Conservation (phyloP, 345 rosid species). For the Rhizophora apiculata region DNA sequence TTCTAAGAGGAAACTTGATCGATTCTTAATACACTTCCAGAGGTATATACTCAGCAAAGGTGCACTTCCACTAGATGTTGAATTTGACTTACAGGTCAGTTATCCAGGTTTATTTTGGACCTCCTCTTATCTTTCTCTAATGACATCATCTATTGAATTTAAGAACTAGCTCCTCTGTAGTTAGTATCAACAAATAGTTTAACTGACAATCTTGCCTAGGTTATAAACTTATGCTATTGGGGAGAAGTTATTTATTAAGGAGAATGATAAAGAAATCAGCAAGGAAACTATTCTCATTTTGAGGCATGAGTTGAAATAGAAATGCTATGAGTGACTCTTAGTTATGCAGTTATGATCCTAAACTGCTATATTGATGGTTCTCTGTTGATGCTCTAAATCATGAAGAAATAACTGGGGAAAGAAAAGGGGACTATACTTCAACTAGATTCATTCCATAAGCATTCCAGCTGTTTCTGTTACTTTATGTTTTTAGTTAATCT, state of each 20-base stretch:
- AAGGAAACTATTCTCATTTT: too few species aligned
- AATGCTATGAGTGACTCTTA: too few species aligned
- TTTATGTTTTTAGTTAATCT: neutral
- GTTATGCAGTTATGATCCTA: too few species aligned
- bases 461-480: neutral
- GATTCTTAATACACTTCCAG: slow-evolving; percentile 90
- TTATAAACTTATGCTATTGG: neutral
- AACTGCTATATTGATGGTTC: too few species aligned
- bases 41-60: slow-evolving; percentile 89
- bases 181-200: neutral
- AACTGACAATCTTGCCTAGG: too few species aligned
- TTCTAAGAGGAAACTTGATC: slow-evolving; percentile 93
- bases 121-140: neutral
- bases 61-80: slow-evolving; percentile 75
- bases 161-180: neutral
- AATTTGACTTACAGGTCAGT: slow-evolving; percentile 95
- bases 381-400: too few species aligned
- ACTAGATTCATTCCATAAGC: too few species aligned
- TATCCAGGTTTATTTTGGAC: neutral
- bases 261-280: neutral
- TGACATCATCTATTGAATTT: neutral
- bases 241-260: neutral
- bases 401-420: too few species aligned
- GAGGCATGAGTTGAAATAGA: neutral
- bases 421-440: too few species aligned